Conservation (phyloP, 129 eudicot genomes). For the Ambrosia trifida region DNA sequence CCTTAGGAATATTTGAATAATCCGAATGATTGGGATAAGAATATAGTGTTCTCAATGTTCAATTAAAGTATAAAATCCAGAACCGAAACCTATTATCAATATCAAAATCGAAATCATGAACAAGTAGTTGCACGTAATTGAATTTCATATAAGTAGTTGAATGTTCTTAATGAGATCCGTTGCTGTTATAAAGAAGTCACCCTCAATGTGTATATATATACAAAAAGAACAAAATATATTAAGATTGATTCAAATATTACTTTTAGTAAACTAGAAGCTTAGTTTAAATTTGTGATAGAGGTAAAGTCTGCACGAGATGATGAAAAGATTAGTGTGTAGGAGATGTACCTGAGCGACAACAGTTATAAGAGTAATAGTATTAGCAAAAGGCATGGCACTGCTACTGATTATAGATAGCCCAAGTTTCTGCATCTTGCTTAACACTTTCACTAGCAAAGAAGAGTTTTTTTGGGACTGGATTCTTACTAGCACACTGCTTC, state of each 20-base stretch:
- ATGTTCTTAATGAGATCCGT: slow-evolving; percentile 24
- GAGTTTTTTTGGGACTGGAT: slow-evolving; percentile 31
- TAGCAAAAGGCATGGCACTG: slow-evolving; percentile 41
- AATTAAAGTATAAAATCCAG: no score
- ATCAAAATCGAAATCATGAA: slow-evolving; percentile 9
- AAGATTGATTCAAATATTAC: neutral
- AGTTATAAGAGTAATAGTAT: slow-evolving; percentile 32
- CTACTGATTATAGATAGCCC: slow-evolving; percentile 39
- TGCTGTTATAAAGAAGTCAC: slow-evolving; percentile 24
- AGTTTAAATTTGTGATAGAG: no score
- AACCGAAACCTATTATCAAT: no score
- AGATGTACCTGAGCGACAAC: slow-evolving; percentile 50
- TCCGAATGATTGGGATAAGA: no score
- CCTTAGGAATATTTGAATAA: no score
- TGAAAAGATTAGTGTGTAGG: neutral
- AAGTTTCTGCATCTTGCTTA: slow-evolving; percentile 43
- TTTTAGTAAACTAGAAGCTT: neutral
- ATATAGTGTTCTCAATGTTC: no score
- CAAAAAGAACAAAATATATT: neutral
- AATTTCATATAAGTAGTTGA: slow-evolving; percentile 22
- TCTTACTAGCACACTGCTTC: slow-evolving; percentile 38
- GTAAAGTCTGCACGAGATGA: no score
- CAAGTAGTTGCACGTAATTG: neutral
- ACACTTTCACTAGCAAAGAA: slow-evolving; percentile 29
- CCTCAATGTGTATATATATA: slow-evolving; percentile 20